Base-by-base conservation (phyloP, 345 rosid species). In the Salix viminalis region DNA sequence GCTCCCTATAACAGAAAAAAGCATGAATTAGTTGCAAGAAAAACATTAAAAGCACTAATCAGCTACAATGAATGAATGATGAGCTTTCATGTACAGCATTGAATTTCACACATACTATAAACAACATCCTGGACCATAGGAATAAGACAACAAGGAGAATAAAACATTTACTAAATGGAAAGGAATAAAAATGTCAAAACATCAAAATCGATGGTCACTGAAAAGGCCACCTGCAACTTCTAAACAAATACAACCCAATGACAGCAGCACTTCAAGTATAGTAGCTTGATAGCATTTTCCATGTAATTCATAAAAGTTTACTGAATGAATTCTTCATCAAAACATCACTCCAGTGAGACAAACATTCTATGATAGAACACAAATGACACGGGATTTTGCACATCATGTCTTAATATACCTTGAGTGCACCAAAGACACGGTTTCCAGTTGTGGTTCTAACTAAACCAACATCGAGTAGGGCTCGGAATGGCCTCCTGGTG, bases 381-480 rank as follows among this genome's bases (percentile, higher is more conserved):
- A 5, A 28, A 48, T 16, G 52, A 15, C 54, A 9, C 16, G 8
- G n/a, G 24, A 48, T 3, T 16, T 70, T 30, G 6, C 44, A 21
- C 14, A 67, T 7, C 11, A 68, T 9, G 32, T 18, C 60, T 15
- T 21, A 16, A 65, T 37, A 60, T 90, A 91, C 96, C 92, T 91
- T 91, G 23, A 91, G 94, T 36, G 91, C 91, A 77, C 92, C 93
- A 9, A 91, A 91, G 4, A 90, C 92, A 71, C 97, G 92, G 82
- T 91, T 91, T 30, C 97, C 94, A 0, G 97, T 91, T 15, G 97
- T 91, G 70, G 94, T 91, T 69, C 73, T 89, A 71, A 90, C 37
- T 23, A 91, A 89, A 36, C 97, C 97, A 60, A 91, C 97, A 84
- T 91, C 97, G 76, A 91, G 92, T 56, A 91, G 87, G 41, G 92